Percentiles rank a stretch among this genome's conserved stretches.
phyloP scores from a whole-genome alignment of 2,329 filamentous ascomycete species.

The Huntiella abstrusa region DNA sequence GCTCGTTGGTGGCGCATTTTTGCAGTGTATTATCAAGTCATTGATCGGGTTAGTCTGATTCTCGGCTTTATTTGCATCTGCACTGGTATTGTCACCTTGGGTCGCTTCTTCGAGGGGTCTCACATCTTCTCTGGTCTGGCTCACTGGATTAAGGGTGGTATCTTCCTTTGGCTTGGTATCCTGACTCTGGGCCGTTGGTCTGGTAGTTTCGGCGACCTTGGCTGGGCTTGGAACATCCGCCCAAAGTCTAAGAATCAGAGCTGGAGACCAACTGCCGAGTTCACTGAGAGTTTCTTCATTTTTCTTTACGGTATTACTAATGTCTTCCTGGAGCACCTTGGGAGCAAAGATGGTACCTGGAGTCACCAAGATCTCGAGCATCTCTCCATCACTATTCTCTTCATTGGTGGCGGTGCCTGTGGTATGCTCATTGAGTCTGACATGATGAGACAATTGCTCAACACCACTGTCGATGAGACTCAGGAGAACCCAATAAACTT shows the following conservation, averaged over 20 bases:
- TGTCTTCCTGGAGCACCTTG: constrained; percentile 80
- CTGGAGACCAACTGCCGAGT: constrained; percentile 68
- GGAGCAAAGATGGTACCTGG: constrained; percentile 52
- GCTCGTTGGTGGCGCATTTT: constrained; percentile 32
- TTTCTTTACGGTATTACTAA: constrained; percentile 80
- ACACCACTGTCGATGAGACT: constrained; percentile 26
- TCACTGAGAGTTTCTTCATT: constrained; percentile 75
- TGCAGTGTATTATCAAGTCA: constrained; percentile 38
- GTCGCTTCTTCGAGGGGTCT: constrained; percentile 57
- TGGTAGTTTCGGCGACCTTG: constrained; percentile 73
- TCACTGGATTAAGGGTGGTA: constrained; percentile 83
- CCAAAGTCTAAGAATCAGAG: constrained; percentile 37
- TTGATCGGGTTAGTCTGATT: constrained; percentile 61
- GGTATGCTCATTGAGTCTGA: constrained; percentile 74
- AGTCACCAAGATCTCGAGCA: constrained; percentile 72
- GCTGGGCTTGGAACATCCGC: constrained; percentile 89
- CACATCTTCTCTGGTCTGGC: constrained; percentile 69
- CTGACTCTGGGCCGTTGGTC: constrained; percentile 78
- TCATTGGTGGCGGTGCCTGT: constrained; percentile 76
- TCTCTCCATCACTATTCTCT: constrained; percentile 78
- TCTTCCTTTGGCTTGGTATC: constrained; percentile 87
- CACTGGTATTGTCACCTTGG: constrained; percentile 58
- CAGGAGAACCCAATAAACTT: constrained; percentile 28
- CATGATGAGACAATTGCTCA: constrained; percentile 47
- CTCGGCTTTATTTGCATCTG: constrained; percentile 57